A percentile compares a stretch with the other conserved stretches of the same genome.
phyloP scores from a whole-genome alignment of 441 rosid species.

The Populus trichocarpa region DNA sequence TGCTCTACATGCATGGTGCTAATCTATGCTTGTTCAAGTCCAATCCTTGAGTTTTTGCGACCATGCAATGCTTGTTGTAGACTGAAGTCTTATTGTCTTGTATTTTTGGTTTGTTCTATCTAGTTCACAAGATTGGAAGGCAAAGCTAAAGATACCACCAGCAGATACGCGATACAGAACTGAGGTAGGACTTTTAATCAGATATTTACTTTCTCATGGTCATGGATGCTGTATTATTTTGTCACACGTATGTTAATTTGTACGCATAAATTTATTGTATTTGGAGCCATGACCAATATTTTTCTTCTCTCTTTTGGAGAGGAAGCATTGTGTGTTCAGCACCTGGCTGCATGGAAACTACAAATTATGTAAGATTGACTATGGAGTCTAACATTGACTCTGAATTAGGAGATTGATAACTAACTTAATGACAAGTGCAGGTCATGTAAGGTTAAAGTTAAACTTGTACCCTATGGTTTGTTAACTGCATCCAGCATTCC shows the following conservation, averaged over 20 bases:
- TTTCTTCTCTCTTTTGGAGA: not conserved
- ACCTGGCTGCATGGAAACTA: not conserved
- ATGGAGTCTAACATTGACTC: not conserved
- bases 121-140: conserved; percentile 96
- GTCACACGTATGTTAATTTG: not conserved
- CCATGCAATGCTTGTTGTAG: not conserved
- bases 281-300: not conserved
- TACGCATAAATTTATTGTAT: no score
- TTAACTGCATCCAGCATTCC: not conserved
- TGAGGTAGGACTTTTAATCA: conserved; percentile 42
- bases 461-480: not conserved
- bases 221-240: not conserved
- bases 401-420: not conserved
- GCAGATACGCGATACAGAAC: conserved; percentile 86
- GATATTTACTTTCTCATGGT: not conserved
- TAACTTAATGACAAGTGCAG: not conserved
- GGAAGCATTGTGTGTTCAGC: not conserved
- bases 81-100: not conserved
- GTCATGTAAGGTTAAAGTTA: not conserved
- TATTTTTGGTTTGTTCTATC: not conserved
- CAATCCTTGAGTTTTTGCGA: not conserved
- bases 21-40: not conserved
- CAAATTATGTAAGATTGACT: not conserved
- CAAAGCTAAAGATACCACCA: no score
- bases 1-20: not conserved